Evolutionary conservation across 1,284 basidiomycete genomes (phyloP), one percentile per base, ranked within the genome.

Genomic region (Ceratobasidium sp.): DNA sequence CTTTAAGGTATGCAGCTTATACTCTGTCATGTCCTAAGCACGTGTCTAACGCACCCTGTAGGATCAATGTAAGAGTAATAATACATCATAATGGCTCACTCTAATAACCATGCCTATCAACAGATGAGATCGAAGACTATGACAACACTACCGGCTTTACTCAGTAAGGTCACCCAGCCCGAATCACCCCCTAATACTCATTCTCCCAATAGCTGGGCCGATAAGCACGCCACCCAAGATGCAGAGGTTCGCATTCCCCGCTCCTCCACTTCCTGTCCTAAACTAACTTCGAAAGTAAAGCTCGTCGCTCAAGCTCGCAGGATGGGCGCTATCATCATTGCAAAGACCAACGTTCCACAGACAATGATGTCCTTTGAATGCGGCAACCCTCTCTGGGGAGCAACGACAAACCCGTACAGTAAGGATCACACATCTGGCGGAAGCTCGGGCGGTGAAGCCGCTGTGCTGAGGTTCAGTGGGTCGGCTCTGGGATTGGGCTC

Each of bases 311-410:
- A 94, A 11, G 79, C 93, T 7, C 86, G 85, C 38, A 85, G 88
- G 66, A 90, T 88, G 1, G 92, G 93, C 23, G 93, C 90, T 0
- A 85, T 94, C 23, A 87, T 88, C 1, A 91, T 90, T 80, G 90
- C 89, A 79, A 94, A 94, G 82, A 94, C 92, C 46, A 96, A 96
- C 79, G 85, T 92, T 21, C 87, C 89, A 1, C 91, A 95, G 81
- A 94, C 93, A 0, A 88, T 96, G 85, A 87, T 96, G 73, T 87
- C 91, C 1, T 95, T 95, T 77, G 95, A 97, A 80, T 94, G 93
- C 78, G 82, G 80, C n/a, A 96, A 96, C 79, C 92, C 93, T 1
- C 81, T 96, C 6, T 96, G 90, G 84, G 93, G 93, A 0, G 82
- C 85, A 14, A 89, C 92, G 0, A 82, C 83, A 38, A 94, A 95